These are phyloP conservation scores for Orbilia ellipsospora DNA, from an alignment of 2,329 filamentous ascomycete species.

Conservation along the genomic window DNA sequence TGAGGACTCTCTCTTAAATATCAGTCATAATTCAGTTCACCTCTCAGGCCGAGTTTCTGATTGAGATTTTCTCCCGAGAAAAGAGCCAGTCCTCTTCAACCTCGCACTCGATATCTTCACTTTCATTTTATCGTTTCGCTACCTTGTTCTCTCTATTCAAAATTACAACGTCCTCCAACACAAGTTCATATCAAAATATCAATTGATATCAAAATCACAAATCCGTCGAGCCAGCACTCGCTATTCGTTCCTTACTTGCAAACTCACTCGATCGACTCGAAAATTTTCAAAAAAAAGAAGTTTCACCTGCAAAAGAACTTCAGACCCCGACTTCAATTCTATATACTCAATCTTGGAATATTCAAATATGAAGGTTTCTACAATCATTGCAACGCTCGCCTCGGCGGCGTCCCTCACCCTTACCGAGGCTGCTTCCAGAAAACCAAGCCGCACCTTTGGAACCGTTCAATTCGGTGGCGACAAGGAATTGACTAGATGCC, in stretches of 20 bases:
- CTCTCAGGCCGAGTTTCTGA: conserved; percentile 17
- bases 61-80: background rate
- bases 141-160: conserved; percentile 20
- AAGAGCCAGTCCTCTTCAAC: conserved; percentile 9
- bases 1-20: too few species aligned
- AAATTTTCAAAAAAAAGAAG: background rate
- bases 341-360: background rate
- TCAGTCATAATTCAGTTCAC: conserved; percentile 9
- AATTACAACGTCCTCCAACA: conserved; percentile 42
- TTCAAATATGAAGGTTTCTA: conserved; percentile 40
- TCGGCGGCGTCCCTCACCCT: conserved; percentile 23
- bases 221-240: conserved; percentile 48
- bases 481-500: conserved; percentile 59
- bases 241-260: conserved; percentile 13
- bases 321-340: conserved; percentile 7
- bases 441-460: conserved; percentile 41
- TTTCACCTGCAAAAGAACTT: conserved; percentile 2
- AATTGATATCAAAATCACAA: too few species aligned
- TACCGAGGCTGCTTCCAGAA: conserved; percentile 38
- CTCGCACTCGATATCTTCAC: background rate
- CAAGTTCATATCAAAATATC: background rate
- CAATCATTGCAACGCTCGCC: conserved; percentile 14
- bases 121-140: conserved; percentile 30
- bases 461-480: conserved; percentile 46
- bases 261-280: conserved; percentile 7